Base-by-base conservation (phyloP, 257 asterid species). In the Solanum virginianum region DNA sequence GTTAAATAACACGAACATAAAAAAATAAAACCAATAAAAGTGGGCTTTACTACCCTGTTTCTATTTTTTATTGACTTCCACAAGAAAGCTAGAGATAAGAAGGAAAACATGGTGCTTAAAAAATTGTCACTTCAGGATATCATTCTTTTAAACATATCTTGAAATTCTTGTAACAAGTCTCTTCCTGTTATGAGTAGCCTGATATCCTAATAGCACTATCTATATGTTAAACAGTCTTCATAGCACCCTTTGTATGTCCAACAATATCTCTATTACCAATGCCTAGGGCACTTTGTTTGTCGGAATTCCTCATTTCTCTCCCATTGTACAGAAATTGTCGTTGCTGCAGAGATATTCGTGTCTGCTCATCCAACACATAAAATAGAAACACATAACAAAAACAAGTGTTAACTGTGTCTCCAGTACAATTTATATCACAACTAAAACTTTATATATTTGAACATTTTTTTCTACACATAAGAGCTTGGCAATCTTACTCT, bases 261-360 rank as follows among this genome's bases (percentile, higher is more conserved):
- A 43, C 47, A 43, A 7, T 43, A 91, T 96, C 99, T 80, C 98
- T 98, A 84, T 96, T 98, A 53, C 74, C 68, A 82, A 95, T 93
- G 83, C 97, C 95, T 18, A 94, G 87, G 56, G 90, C 94, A 72
- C 98, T 89, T 92, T 95, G 86, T 87, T 89, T 95, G 49, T 91
- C 97, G 2, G 94, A 80, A 91, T 93, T 96, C 84, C 90, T 84
- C 92, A 94, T 94, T 90, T 96, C 98, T 85, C 68, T 88, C 66
- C 99, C 98, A 88, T 93, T 92, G 87, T 88, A 89, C 55, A 96
- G 86, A 87, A 96, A 90, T 90, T 95, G 98, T 81, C 95, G 98
- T 55, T 95, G 97, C 90, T 93, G 95, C 82, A 93, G 90, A 13
- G 96, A 92, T 88, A 95, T 94, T 85, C 47, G 92, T 12, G 95